phyloP scores from a whole-genome alignment of 805 yeast genomes.

The Monosporozyma aerobia region DNA sequence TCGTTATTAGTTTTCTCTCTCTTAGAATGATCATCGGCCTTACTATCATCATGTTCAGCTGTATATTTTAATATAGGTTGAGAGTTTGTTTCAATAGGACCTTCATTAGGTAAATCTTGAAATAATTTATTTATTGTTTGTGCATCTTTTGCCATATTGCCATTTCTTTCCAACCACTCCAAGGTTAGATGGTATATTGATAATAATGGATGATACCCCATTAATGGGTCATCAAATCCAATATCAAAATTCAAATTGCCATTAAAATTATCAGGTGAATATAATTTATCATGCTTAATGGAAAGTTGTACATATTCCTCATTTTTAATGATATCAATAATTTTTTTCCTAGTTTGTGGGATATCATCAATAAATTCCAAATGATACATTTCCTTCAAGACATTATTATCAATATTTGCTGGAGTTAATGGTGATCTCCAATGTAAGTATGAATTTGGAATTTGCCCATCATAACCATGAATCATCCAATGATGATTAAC shows the following conservation, averaged over 20 bases:
- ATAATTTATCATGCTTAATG: background rate
- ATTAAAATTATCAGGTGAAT: constrained; percentile 16
- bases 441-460: constrained; percentile 59
- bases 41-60: background rate
- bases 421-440: constrained; percentile 54
- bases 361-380: constrained; percentile 64
- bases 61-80: background rate
- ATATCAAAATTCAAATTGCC: constrained; percentile 2
- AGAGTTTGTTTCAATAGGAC: background rate
- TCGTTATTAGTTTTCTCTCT: background rate
- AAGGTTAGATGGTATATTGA: constrained; percentile 82
- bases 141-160: background rate
- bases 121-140: background rate
- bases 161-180: constrained; percentile 53
- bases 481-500: constrained; percentile 90
- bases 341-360: constrained; percentile 43
- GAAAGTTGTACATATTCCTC: constrained; percentile 41
- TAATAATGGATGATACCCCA: constrained; percentile 78
- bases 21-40: background rate
- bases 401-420: constrained; percentile 37
- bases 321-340: constrained; percentile 51
- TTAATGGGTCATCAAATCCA: constrained; percentile 57
- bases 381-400: constrained; percentile 63
- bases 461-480: constrained; percentile 63
- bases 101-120: background rate